Evolutionary conservation across 2,329 filamentous ascomycete genomes (phyloP), one percentile per base, ranked within the genome.

Genomic region (Cytospora leucostoma): DNA sequence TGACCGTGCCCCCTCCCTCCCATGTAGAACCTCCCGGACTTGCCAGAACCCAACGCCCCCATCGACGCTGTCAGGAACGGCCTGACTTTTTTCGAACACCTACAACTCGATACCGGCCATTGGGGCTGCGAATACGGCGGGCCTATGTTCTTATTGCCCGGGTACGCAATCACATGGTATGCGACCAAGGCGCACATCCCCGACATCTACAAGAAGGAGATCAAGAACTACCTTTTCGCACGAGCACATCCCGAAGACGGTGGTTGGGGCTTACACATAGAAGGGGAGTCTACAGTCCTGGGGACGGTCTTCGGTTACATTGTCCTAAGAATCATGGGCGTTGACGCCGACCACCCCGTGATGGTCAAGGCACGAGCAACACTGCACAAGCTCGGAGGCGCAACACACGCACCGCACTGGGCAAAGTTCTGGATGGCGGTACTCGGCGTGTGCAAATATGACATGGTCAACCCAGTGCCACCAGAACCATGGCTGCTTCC

Each of bases 41-140:
- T 97, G 0, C 86, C 88, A 27, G 79, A 82, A 63, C 82, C 94
- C 4, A 85, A 86, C 66, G 93, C 82, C 3, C 89, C 94, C 6
- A 81, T 95, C 62, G 86, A 95, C 68, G 82, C 92, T 5, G 92
- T 92, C 3, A 81, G 83, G 65, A 99, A 99, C 78, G 93, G 90
- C 44, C 82, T 98, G 60, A 80, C 85, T 4, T 98, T 97, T 80
- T 97, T 96, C 79, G 91, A 93, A 63, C 85, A 94, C 67, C 84
- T 98, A 32, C 95, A 99, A 74, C 82, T 97, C 1, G 87, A 89
- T 15, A 89, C 92, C 0, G 95, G 95, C 6, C 92, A 97, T 72
- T 99, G 95, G 95, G 95, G 84, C 6, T 98, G 94, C 78, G 95
- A 99, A 75, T 99, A 99, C 78, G 95, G 95, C 61, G 95, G 95